A percentile compares a stretch with the other conserved stretches of the same genome.
Evolutionary conservation across 306 rosid genomes (phyloP).

Genomic region (Rubus parviflorus): DNA sequence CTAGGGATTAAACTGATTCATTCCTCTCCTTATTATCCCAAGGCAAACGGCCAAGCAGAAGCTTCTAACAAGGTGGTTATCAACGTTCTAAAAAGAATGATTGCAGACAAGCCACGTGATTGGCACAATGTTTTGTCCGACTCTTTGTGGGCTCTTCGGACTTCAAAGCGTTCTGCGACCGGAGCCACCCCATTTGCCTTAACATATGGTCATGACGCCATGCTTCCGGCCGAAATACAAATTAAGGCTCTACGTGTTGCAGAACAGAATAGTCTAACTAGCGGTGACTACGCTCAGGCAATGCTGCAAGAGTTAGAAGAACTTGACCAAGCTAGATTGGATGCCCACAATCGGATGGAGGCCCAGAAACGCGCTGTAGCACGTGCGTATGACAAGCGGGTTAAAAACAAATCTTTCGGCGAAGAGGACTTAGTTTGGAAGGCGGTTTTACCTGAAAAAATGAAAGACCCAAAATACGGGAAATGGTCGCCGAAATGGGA

Average conservation of each 20-base stretch:
- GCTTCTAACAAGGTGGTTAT: no score
- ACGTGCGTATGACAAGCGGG: background rate
- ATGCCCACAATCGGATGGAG: background rate
- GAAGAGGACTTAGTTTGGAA: background rate
- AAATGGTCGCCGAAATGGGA: background rate
- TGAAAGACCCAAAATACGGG: background rate
- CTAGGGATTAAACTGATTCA: no score
- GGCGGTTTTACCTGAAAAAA: background rate
- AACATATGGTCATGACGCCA: no score
- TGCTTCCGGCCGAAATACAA: background rate
- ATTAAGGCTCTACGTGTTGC: background rate
- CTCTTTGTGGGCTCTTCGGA: no score
- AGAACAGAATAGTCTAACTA: background rate
- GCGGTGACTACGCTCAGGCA: background rate
- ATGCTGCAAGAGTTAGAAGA: background rate
- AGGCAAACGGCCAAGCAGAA: no score
- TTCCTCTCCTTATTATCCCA: no score
- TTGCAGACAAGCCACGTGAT: no score
- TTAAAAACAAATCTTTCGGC: background rate
- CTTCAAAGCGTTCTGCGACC: no score
- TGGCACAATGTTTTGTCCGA: no score
- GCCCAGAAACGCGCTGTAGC: constrained; percentile 39
- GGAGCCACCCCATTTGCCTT: no score
- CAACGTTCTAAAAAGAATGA: no score
- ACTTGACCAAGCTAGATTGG: background rate